Evolutionary conservation across 345 rosid species (phyloP), one percentile per base, ranked within the genome.

Genomic region (Capsella bursapastoris): DNA sequence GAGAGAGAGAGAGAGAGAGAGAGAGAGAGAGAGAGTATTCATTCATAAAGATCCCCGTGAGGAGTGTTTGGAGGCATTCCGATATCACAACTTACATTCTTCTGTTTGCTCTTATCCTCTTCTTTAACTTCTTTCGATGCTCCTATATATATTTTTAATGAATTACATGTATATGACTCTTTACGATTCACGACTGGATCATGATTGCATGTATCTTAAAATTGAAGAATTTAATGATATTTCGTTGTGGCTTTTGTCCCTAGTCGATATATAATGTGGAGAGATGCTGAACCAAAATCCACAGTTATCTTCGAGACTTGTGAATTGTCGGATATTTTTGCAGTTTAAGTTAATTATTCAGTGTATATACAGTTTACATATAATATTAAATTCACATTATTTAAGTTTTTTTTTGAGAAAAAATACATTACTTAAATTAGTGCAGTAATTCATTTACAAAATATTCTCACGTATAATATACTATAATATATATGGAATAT

Each of bases 1-100:
- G 61, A 69, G 62, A 71, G 48, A 56, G 22, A 18, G 18, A 16
- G 18, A 16, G 18, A 16, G 18, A 16, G 18, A 16, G 18, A 16
- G 18, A 16, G 18, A 16, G 18, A 16, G 18, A 16, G 18, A 16
- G 18, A 53, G 57, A 48, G 49, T 55, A 34, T 47, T 62, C 45
- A 34, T 34, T 22, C 25, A 72, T 32, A 49, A 76, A 79, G 72
- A 50, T 65, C 64, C 84, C 87, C 87, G 87, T 84, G 87, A 84
- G 77, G 74, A 64, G 72, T 72, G 56, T 74, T 84, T 80, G 88
- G 88, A 84, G 83, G 79, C 84, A 84, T 84, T 76, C 83, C 80
- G 57, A 64, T 67, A 79, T 71, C 80, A 76, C 80, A 73, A 75
- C 79, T 80, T 78, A 84, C 80, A 75, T 70, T 70, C 81, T 80